Evolutionary conservation across 192 early-diverging fungal species (phyloP).

Genomic region (Globomyces pollinis-pini): DNA sequence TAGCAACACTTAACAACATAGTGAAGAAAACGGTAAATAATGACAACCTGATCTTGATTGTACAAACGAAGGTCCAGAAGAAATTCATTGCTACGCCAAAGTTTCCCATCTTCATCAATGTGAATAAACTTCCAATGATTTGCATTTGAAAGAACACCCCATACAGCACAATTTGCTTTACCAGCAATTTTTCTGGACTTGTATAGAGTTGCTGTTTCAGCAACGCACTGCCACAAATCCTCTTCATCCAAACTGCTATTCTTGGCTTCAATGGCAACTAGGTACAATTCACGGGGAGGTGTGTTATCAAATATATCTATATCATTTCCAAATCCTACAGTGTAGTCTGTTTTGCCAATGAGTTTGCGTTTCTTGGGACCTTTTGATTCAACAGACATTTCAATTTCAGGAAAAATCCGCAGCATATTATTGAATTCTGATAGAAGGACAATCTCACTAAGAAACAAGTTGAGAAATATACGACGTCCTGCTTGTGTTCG

Average conservation of each 20-base stretch:
- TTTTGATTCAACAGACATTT: conserved; percentile 10
- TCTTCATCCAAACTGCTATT: conserved; percentile 9
- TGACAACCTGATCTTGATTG: conserved; percentile 14
- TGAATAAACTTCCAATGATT: conserved; percentile 17
- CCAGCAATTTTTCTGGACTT: conserved; percentile 24
- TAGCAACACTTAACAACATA: conserved; percentile 25
- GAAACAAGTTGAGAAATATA: conserved; percentile 26
- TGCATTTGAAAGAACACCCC: conserved; percentile 26
- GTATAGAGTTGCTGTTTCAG: conserved; percentile 27
- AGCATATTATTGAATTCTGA: conserved; percentile 17
- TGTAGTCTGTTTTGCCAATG: conserved; percentile 24
- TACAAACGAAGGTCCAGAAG: conserved; percentile 15
- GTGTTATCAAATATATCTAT: conserved; percentile 16
- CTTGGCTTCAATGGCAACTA: conserved; percentile 28
- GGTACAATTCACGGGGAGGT: conserved; percentile 19
- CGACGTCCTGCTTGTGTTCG: conserved; percentile 20
- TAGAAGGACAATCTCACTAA: conserved; percentile 22
- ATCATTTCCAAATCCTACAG: conserved; percentile 24
- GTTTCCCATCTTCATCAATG: conserved; percentile 19
- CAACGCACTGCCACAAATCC: conserved; percentile 29
- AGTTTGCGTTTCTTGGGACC: conserved; percentile 26
- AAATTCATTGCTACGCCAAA: conserved; percentile 11
- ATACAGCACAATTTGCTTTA: conserved; percentile 21
- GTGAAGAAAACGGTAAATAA: conserved; percentile 9
- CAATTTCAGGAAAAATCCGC: conserved; percentile 23